Percentiles rank a stretch among this genome's conserved stretches.
Evolutionary conservation across 106 monocot species (phyloP).

Genomic region (Gastrodia elata): DNA sequence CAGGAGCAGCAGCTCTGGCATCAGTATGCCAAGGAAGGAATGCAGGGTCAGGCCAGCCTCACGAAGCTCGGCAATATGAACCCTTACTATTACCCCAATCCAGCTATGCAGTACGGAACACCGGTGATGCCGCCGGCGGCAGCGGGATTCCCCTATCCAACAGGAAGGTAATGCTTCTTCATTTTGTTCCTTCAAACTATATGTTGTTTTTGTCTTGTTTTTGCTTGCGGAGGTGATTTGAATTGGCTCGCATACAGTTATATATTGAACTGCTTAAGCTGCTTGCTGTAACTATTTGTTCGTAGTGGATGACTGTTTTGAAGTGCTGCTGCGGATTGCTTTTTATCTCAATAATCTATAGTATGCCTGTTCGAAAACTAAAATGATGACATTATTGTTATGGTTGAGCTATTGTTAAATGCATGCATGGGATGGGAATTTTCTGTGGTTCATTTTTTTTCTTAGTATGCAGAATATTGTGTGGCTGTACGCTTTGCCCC

Average conservation of each 20-base stretch:
- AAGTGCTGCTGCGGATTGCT: too few species aligned
- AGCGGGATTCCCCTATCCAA: slow-evolving; percentile 25
- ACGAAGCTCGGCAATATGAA: slow-evolving; percentile 15
- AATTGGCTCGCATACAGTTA: background rate
- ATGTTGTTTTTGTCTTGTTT: background rate
- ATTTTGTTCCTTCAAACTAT: background rate
- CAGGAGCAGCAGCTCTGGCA: slow-evolving; percentile 85
- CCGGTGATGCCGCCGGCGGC: slow-evolving; percentile 22
- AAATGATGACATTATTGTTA: too few species aligned
- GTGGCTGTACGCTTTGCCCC: too few species aligned
- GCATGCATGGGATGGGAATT: too few species aligned
- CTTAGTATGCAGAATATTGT: too few species aligned
- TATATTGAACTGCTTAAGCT: background rate
- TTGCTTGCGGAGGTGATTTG: background rate
- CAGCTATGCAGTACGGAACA: slow-evolving; percentile 26
- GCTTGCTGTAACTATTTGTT: background rate
- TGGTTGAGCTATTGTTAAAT: too few species aligned
- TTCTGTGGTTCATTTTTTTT: too few species aligned
- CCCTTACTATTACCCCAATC: slow-evolving; percentile 13
- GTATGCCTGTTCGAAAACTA: too few species aligned
- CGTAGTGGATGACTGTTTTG: background rate
- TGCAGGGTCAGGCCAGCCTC: slow-evolving; percentile 61
- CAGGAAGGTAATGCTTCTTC: background rate
- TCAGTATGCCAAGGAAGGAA: slow-evolving; percentile 54
- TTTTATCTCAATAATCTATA: too few species aligned